A percentile compares a stretch with the other conserved stretches of the same genome.
Evolutionary conservation across 345 rosid genomes (phyloP).

Genomic region (Noccaea bulbosa): DNA sequence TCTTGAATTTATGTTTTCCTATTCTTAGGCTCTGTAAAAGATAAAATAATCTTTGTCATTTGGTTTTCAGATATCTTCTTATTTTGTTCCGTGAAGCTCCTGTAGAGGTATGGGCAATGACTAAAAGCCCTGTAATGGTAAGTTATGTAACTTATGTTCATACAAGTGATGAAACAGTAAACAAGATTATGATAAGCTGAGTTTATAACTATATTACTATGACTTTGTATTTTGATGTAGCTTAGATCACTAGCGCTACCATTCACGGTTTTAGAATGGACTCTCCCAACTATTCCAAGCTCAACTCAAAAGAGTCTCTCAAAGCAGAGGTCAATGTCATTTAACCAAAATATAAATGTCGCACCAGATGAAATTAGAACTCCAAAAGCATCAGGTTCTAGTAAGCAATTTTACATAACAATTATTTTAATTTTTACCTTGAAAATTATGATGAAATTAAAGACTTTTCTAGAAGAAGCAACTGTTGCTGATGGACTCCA

Average conservation of each 20-base stretch:
- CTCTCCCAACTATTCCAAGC: slow-evolving; percentile 82
- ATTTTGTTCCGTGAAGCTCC: slow-evolving; percentile 94
- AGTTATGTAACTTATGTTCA: slow-evolving; percentile 44
- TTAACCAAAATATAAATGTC: slow-evolving; percentile 42
- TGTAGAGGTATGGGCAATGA: slow-evolving; percentile 97
- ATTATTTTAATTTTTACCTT: neutral
- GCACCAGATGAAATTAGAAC: slow-evolving; percentile 54
- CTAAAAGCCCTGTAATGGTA: slow-evolving; percentile 88
- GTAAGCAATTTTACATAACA: slow-evolving; percentile 47
- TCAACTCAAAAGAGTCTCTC: slow-evolving; percentile 57
- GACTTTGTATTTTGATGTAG: slow-evolving; percentile 63
- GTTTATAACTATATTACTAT: slow-evolving; percentile 52
- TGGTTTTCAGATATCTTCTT: slow-evolving; percentile 73
- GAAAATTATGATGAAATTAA: neutral
- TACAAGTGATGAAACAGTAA: neutral
- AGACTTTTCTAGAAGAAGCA: slow-evolving; percentile 44
- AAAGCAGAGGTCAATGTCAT: slow-evolving; percentile 48
- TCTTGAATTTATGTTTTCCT: too few species aligned
- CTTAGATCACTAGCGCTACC: slow-evolving; percentile 99
- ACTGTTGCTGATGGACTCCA: slow-evolving; percentile 56
- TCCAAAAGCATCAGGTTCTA: slow-evolving; percentile 55
- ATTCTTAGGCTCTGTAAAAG: neutral
- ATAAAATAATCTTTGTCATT: neutral
- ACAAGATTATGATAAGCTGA: neutral
- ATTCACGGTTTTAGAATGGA: slow-evolving; percentile 94